A percentile compares a stretch with the other conserved stretches of the same genome.
These are phyloP conservation scores for Annona squamosa DNA, from an alignment of 164 flowering plant species.

Conservation along the genomic window DNA sequence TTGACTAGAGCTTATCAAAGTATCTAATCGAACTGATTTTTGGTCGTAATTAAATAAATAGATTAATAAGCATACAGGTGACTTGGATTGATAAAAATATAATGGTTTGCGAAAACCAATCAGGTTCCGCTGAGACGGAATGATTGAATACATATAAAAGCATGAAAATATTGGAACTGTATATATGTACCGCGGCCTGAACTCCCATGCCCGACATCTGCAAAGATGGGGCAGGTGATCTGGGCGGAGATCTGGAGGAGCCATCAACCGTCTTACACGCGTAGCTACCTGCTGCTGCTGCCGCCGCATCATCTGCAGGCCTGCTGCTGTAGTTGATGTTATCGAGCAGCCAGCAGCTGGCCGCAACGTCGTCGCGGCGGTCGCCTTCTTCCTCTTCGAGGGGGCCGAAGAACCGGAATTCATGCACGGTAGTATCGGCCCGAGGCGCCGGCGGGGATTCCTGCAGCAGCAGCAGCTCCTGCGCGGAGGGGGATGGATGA, in stretches of 20 bases:
- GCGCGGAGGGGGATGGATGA: constrained; percentile 1
- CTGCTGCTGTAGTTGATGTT: neutral
- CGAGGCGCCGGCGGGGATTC: neutral
- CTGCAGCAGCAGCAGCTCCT: neutral
- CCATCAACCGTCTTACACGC: neutral
- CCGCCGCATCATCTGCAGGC: neutral
- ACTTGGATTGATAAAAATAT: too few relatives aligned
- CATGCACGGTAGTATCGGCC: neutral
- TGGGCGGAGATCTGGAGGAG: constrained; percentile 2
- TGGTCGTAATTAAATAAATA: too few relatives aligned
- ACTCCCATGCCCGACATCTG: neutral
- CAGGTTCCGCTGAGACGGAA: too few relatives aligned
- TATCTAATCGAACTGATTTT: too few relatives aligned
- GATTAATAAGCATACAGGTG: too few relatives aligned
- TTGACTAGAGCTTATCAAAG: too few relatives aligned
- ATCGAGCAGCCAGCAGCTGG: constrained; percentile 3
- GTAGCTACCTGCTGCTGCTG: neutral
- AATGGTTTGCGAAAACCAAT: too few relatives aligned
- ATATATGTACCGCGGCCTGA: neutral
- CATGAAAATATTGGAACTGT: too few relatives aligned
- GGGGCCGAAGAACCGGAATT: constrained; percentile 7
- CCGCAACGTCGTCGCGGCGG: neutral
- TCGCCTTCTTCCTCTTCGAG: too few relatives aligned
- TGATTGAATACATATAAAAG: too few relatives aligned
- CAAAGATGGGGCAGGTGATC: neutral